Evolutionary conservation across 164 flowering plant species (phyloP), one percentile per base, ranked within the genome.

Genomic region (Piper longum): DNA sequence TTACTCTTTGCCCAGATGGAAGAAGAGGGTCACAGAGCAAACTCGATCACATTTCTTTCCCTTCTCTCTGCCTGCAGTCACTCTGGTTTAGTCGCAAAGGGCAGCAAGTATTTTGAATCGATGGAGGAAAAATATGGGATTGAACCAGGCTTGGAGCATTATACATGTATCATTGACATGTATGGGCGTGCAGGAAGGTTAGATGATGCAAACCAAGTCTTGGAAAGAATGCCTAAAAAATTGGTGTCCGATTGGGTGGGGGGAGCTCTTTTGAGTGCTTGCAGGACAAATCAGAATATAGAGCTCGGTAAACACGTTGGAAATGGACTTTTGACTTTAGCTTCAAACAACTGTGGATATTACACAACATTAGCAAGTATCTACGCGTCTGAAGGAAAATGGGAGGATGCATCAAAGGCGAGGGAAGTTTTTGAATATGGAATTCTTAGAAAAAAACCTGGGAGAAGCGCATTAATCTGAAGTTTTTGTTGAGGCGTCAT

Each of bases 61-160:
- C 61, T 79, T 44, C 75, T 79, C 39, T 71, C 79, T 41, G 69
- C 82, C 45, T 79, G 79, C 69, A 69, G 79, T 67, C 82, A 72
- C 59, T 74, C 69, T 36, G 79, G 82, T 16, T 55, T 76, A 67
- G 56, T 76, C 42, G 63, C 70, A 17, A 67, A 76, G 44, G 78
- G 74, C 26, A 70, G 71, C 56, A 44, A 41, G 43, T 76, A 70
- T 67, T 74, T 76, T 36, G 52, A 70, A 51, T 11, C 66, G 57
- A 79, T 76, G 79, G 56, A 63, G 17, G 63, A 59, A 11, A 74
- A 72, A 60, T 74, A 71, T 64, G 65, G 66, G 54, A 66, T 74
- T 57, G 36, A 44, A 16, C 78, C 76, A 12, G 54, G 63, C 66
- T 54, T 70, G 62, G 82, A 78, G 72, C 77, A 78, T 62, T 72